Evolutionary conservation across 306 rosid species (phyloP).

Genomic region (Prunus mira): DNA sequence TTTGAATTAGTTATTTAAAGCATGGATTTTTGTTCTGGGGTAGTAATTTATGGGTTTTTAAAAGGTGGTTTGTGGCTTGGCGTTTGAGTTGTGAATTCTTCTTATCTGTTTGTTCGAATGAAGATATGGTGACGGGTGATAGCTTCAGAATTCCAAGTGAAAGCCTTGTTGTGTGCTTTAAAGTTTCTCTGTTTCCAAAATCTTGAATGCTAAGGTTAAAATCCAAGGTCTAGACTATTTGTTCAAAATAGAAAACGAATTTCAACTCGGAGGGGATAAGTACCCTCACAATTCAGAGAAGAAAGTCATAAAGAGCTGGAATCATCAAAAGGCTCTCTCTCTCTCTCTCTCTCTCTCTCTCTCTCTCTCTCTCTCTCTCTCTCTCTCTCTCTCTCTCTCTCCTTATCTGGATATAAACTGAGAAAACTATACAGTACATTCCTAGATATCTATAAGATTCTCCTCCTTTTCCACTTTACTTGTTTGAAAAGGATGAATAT

Average conservation of each 20-base stretch:
- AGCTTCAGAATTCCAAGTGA: background rate
- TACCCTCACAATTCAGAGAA: no score
- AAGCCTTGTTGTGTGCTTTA: background rate
- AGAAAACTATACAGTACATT: background rate
- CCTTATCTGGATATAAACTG: background rate
- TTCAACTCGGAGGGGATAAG: background rate
- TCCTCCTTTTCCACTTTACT: background rate
- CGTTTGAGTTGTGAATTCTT: background rate
- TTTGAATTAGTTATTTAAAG: slow-evolving; percentile 9
- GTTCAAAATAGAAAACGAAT: background rate
- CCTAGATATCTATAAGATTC: background rate
- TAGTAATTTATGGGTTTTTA: slow-evolving; percentile 6
- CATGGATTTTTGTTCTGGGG: background rate
- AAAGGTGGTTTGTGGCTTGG: slow-evolving; percentile 7
- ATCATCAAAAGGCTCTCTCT: no score
- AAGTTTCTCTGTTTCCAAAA: background rate
- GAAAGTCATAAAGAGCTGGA: no score
- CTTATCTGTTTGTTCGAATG: background rate
- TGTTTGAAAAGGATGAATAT: background rate
- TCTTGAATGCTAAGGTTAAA: background rate
- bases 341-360: no score
- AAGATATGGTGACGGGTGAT: background rate
- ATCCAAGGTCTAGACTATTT: background rate
- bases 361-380: no score
- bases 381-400: no score